Conservation (phyloP, 495 filamentous ascomycete genomes). For the Penicillium atrosanguineum region DNA sequence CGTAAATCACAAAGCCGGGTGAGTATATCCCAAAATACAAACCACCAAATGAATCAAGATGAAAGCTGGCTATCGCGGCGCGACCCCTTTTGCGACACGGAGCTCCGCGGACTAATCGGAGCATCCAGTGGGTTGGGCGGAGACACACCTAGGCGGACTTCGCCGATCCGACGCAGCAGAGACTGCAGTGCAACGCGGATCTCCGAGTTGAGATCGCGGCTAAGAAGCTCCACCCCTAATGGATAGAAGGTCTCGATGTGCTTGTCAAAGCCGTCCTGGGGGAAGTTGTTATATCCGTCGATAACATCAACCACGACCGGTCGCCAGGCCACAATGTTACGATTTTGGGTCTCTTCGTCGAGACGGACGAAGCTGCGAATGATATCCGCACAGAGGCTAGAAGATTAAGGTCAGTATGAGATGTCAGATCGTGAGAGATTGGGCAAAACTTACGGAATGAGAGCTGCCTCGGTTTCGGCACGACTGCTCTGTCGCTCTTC, state of each 20-base stretch:
- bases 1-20: conserved; percentile 22
- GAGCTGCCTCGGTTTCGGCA: conserved; percentile 78
- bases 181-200: conserved; percentile 72
- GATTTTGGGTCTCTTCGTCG: conserved; percentile 91
- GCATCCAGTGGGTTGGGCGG: conserved; percentile 33
- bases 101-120: conserved; percentile 47
- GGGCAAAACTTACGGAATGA: conserved; percentile 71
- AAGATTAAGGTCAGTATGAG: conserved; percentile 10
- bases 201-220: conserved; percentile 75
- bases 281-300: conserved; percentile 89
- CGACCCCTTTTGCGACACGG: conserved; percentile 31
- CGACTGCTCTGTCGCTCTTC: conserved; percentile 77
- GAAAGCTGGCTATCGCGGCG: conserved; percentile 28
- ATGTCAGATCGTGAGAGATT: background rate
- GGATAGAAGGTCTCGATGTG: conserved; percentile 84
- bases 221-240: conserved; percentile 76
- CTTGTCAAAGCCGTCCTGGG: conserved; percentile 73
- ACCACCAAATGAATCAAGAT: conserved; percentile 13
- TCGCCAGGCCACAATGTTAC: conserved; percentile 94
- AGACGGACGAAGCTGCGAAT: conserved; percentile 76
- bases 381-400: conserved; percentile 83
- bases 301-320: conserved; percentile 98
- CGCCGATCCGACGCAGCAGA: conserved; percentile 76
- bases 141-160: conserved; percentile 69
- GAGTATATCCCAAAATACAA: conserved; percentile 36